These are phyloP conservation scores for Pythium monospermum DNA, from an alignment of 352 stramenopile genomes.

Conservation along the genomic window DNA sequence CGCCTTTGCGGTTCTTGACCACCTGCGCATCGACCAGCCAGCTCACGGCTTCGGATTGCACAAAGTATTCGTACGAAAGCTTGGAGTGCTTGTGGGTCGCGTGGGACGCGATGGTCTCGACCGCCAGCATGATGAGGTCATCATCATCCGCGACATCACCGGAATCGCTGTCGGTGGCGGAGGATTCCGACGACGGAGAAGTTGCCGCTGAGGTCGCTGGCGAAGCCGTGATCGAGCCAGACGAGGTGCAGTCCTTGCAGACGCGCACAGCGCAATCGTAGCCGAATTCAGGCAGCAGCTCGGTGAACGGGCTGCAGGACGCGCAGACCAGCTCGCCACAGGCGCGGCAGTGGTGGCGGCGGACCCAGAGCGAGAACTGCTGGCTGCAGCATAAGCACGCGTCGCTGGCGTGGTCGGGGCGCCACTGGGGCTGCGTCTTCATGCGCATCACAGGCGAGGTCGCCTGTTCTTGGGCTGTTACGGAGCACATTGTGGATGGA, in stretches of 20 bases:
- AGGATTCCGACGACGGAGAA: conserved; percentile 34
- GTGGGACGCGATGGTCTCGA: conserved; percentile 63
- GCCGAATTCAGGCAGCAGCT: conserved; percentile 51
- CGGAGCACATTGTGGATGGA: conserved; percentile 12
- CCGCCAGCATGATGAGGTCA: conserved; percentile 48
- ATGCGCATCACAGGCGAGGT: conserved; percentile 12
- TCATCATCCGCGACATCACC: conserved; percentile 42
- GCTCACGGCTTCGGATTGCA: conserved; percentile 79
- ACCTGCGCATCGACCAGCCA: conserved; percentile 72
- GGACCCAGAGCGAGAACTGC: conserved; percentile 70
- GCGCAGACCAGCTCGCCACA: conserved; percentile 75
- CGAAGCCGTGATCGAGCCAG: conserved; percentile 11
- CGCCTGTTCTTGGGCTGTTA: not conserved
- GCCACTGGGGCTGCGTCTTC: conserved; percentile 43
- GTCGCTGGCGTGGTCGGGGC: conserved; percentile 63
- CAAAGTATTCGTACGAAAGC: conserved; percentile 80
- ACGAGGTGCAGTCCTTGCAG: conserved; percentile 56
- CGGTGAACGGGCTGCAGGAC: conserved; percentile 60
- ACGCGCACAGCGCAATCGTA: conserved; percentile 70
- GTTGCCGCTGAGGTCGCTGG: conserved; percentile 20
- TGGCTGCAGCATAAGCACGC: conserved; percentile 64
- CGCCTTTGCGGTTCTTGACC: conserved; percentile 50
- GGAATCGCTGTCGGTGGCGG: conserved; percentile 46
- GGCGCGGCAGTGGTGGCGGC: conserved; percentile 74
- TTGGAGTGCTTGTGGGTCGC: conserved; percentile 69